Conservation (phyloP, 208 protist species). For the Trypanosoma grayi region DNA sequence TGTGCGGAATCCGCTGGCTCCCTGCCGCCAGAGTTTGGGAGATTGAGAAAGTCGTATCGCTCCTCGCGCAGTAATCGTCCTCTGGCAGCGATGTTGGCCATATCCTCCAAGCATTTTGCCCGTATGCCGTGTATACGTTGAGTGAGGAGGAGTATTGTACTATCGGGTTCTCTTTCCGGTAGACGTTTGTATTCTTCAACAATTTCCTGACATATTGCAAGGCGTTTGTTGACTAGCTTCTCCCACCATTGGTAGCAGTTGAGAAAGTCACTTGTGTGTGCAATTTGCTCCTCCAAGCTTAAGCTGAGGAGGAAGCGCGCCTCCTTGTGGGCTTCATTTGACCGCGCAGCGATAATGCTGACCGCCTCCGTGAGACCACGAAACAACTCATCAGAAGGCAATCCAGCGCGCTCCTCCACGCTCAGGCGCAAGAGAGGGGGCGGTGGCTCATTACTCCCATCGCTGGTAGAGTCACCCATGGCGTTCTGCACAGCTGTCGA, state of each 20-base stretch:
- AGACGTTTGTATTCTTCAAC: constrained; percentile 26
- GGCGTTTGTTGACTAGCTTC: constrained; percentile 35
- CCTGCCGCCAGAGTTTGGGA: no score
- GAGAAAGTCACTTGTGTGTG: constrained; percentile 53
- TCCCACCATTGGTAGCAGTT: constrained; percentile 66
- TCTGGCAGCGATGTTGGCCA: constrained; percentile 38
- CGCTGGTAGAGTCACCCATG: constrained; percentile 20
- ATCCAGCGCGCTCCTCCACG: constrained; percentile 18
- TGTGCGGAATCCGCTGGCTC: no score
- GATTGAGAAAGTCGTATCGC: constrained; percentile 45
- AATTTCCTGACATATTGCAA: constrained; percentile 34
- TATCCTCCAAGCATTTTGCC: constrained; percentile 26
- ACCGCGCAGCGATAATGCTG: constrained; percentile 24
- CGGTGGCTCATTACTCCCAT: constrained; percentile 14
- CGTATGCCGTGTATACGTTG: constrained; percentile 33
- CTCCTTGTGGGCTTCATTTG: constrained; percentile 34
- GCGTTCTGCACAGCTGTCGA: constrained; percentile 27
- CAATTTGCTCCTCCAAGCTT: constrained; percentile 64
- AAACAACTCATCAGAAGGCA: constrained; percentile 35
- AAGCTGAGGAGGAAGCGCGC: constrained; percentile 54
- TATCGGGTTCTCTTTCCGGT: background rate
- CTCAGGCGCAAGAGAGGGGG: constrained; percentile 38
- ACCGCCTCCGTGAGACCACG: constrained; percentile 38
- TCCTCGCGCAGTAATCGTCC: constrained; percentile 53
- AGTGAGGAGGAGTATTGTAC: constrained; percentile 7